Conservation (phyloP, 1,284 basidiomycete genomes). For the Grifola frondosa region DNA sequence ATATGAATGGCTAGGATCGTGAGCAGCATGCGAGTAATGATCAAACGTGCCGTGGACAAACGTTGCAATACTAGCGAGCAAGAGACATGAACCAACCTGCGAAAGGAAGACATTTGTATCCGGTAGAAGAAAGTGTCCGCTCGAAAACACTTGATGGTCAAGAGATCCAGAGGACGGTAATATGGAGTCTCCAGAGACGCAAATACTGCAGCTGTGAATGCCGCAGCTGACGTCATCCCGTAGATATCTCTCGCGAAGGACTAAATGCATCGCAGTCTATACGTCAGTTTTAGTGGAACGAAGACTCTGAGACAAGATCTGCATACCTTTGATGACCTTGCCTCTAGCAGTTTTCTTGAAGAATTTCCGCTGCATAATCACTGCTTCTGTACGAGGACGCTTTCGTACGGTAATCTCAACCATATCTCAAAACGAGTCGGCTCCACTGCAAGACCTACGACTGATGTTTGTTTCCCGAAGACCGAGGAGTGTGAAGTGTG, state of each 20-base stretch:
- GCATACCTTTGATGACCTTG: conserved; percentile 88
- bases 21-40: not conserved
- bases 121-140: conserved; percentile 84
- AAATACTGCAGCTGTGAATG: conserved; percentile 68
- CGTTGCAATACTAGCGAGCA: not conserved
- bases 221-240: conserved; percentile 95
- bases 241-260: conserved; percentile 93
- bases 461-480: not conserved
- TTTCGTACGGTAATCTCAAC: conserved; percentile 78
- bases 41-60: conserved; percentile 1
- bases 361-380: conserved; percentile 83
- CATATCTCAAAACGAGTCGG: too few relatives aligned
- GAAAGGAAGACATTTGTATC: conserved; percentile 97
- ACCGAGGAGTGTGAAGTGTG: too few relatives aligned
- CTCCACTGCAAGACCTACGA: too few relatives aligned
- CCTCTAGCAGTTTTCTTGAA: conserved; percentile 94
- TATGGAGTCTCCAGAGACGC: conserved; percentile 38
- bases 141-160: conserved; percentile 51
- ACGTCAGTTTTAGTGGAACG: not conserved
- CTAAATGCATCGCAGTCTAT: conserved; percentile 35
- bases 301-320: not conserved
- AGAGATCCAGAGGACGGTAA: conserved; percentile 45
- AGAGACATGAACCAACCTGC: conserved; percentile 54
- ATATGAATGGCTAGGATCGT: not conserved
- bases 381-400: conserved; percentile 69